A percentile compares a stretch with the other conserved stretches of the same genome.
These are phyloP conservation scores for Boletales sp. DNA, from an alignment of 768 basidiomycete species.

Conservation along the genomic window DNA sequence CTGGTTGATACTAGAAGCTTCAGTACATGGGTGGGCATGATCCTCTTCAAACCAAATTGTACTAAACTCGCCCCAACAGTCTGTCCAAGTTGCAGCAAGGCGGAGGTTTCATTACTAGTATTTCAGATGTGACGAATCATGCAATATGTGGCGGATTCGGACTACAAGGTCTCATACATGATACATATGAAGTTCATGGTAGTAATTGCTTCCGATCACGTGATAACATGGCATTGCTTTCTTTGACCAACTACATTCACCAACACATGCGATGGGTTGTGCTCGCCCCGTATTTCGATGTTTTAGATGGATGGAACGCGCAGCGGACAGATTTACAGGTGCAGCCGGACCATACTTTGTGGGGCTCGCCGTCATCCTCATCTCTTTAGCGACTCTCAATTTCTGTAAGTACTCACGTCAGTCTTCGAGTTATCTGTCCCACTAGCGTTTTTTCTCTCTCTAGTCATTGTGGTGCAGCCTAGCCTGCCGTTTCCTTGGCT, in stretches of 20 bases:
- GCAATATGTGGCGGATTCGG: too few relatives aligned
- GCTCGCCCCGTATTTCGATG: conserved; percentile 44
- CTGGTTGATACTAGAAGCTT: too few relatives aligned
- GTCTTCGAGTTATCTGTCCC: neutral
- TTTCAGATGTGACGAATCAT: too few relatives aligned
- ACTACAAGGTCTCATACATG: too few relatives aligned
- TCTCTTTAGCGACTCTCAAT: conserved; percentile 61
- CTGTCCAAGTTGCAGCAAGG: too few relatives aligned
- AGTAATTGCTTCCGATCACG: neutral
- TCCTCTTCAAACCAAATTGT: too few relatives aligned
- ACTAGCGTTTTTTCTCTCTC: neutral
- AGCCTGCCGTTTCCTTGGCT: conserved; percentile 56
- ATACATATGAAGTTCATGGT: too few relatives aligned
- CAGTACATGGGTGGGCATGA: too few relatives aligned
- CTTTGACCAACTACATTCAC: neutral
- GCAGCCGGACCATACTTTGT: conserved; percentile 92
- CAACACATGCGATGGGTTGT: conserved; percentile 21
- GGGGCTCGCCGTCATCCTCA: conserved; percentile 69
- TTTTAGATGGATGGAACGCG: conserved; percentile 64
- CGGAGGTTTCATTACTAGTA: too few relatives aligned
- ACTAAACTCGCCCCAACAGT: too few relatives aligned
- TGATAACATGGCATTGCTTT: neutral
- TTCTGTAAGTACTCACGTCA: conserved; percentile 63
- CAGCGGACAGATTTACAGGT: conserved; percentile 78
- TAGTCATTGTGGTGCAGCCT: conserved; percentile 80